Evolutionary conservation across 805 yeast genomes (phyloP).

Genomic region (Brettanomyces nanus): DNA sequence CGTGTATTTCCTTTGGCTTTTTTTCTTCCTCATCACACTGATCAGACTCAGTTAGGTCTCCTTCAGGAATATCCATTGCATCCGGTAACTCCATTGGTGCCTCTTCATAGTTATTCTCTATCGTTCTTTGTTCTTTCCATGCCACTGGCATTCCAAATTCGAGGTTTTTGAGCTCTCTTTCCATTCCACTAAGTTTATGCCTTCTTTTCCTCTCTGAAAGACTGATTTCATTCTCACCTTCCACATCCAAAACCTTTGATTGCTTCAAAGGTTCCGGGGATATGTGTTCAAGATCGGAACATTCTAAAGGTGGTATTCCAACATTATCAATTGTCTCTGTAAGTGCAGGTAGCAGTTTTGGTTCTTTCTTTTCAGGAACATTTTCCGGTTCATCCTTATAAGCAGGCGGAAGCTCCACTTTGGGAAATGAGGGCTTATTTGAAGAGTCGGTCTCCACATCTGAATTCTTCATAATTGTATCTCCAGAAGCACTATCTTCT

Average conservation of each 20-base stretch:
- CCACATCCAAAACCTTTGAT: background rate
- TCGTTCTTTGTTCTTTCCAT: conserved; percentile 3
- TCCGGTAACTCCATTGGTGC: background rate
- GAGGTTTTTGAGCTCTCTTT: conserved; percentile 33
- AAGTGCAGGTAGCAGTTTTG: background rate
- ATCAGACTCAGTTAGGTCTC: background rate
- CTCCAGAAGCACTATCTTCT: too few relatives aligned
- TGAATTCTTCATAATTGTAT: too few relatives aligned
- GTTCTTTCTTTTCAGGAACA: conserved; percentile 3
- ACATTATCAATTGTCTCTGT: background rate
- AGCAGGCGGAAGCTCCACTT: too few relatives aligned
- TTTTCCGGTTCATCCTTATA: background rate
- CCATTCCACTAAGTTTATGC: conserved; percentile 9
- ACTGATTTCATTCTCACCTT: too few relatives aligned
- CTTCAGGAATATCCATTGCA: background rate
- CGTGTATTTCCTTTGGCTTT: too few relatives aligned
- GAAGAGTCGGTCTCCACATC: too few relatives aligned
- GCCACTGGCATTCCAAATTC: background rate
- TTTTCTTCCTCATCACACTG: background rate
- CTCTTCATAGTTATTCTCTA: background rate
- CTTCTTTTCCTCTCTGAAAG: conserved; percentile 1
- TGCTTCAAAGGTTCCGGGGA: background rate
- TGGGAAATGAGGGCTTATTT: too few relatives aligned
- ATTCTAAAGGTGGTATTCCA: background rate
- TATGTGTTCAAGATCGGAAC: background rate